Percentiles rank a stretch among this genome's conserved stretches.
phyloP scores from a whole-genome alignment of 371 early-diverging fungal genomes.

The Thermomucor indicae-seudaticae region DNA sequence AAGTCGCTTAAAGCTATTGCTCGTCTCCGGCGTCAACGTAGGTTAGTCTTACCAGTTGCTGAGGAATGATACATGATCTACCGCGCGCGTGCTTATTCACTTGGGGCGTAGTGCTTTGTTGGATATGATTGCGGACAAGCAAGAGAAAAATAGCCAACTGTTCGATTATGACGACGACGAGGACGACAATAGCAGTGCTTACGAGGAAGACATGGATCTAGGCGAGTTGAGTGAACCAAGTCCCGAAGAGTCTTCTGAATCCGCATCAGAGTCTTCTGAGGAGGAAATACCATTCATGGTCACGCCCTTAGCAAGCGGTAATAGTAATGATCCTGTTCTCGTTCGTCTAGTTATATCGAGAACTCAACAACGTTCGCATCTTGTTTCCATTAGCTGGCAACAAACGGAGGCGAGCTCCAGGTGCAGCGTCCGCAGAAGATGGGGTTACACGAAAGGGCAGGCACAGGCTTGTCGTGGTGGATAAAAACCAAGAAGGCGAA shows the following conservation, averaged over 20 bases:
- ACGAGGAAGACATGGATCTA: slow-evolving; percentile 11
- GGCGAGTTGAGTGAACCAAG: slow-evolving; percentile 7
- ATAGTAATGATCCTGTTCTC: too few species aligned
- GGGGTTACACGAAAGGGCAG: slow-evolving; percentile 6
- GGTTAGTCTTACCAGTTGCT: neutral
- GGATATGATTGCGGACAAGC: slow-evolving; percentile 6
- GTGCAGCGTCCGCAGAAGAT: too few species aligned
- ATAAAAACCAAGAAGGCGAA: slow-evolving; percentile 57
- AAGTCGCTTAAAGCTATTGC: slow-evolving; percentile 6
- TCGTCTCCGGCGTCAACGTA: slow-evolving; percentile 10
- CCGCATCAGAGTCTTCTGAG: neutral
- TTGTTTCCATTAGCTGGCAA: neutral
- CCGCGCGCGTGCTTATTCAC: neutral
- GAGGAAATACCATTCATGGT: slow-evolving; percentile 3
- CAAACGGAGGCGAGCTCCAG: too few species aligned
- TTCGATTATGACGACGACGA: slow-evolving; percentile 12
- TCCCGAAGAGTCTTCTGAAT: slow-evolving; percentile 5
- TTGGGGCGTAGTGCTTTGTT: slow-evolving; percentile 2
- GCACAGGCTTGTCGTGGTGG: slow-evolving; percentile 34
- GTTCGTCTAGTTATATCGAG: neutral
- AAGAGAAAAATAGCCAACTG: neutral
- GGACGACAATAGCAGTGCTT: slow-evolving; percentile 13
- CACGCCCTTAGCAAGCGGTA: neutral
- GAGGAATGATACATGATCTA: neutral
- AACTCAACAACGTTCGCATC: too few species aligned